Conservation (phyloP, 75 land plant genomes). For the Picea glauca region DNA sequence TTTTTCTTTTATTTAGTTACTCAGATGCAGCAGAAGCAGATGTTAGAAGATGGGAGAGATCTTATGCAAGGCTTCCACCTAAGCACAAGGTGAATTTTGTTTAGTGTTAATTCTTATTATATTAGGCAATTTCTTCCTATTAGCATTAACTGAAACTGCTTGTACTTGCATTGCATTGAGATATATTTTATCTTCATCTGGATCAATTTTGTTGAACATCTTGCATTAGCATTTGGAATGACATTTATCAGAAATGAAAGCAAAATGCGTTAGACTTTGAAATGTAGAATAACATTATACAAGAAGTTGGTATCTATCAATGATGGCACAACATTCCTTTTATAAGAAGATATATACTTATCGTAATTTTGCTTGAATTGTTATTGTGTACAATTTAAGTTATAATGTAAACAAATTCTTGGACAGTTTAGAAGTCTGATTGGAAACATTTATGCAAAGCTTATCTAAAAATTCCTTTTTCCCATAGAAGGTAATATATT, state of each 20-base stretch:
- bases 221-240: no score
- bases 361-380: no score
- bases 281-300: no score
- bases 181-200: no score
- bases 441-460: no score
- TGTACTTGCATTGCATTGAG: neutral
- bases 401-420: neutral
- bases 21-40: constrained; percentile 76
- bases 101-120: neutral
- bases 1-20: constrained; percentile 42
- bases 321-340: neutral
- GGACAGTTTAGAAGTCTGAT: neutral
- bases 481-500: no score
- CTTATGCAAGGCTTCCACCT: constrained; percentile 62
- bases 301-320: neutral
- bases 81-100: constrained; percentile 66
- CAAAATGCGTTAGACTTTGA: no score
- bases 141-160: neutral
- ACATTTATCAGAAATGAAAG: no score
- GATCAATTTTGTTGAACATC: no score
- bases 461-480: no score
- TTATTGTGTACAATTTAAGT: no score
- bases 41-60: constrained; percentile 76
- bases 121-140: neutral
- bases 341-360: neutral